Evolutionary conservation across 1,139 yeast species (phyloP), one percentile per base, ranked within the genome.

Genomic region (Debaryomyces subglobosus): DNA sequence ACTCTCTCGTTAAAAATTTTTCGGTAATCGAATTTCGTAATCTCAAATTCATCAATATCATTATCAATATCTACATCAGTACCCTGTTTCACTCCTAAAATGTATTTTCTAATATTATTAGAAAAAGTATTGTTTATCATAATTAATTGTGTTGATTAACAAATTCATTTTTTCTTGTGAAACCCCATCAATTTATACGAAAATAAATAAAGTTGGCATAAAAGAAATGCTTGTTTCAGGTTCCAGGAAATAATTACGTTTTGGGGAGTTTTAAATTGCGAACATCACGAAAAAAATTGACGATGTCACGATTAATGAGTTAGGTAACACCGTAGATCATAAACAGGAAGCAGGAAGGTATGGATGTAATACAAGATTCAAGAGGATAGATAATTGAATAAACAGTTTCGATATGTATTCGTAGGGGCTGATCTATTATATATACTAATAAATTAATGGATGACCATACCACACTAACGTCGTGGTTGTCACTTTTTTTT

Each of bases 11-110:
- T n/a, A 15, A 40, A 40, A 1, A 40, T 8, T 1, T n/a, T 29
- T 40, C 27, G 30, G 16, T 18, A 40, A 25, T 40, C 43, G 25
- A 30, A 40, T 29, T 40, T 40, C 24, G 27, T 30, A 23, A 40
- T 40, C 15, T 32, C 23, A 40, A 40, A 30, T 21, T 13, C 20
- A 40, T 18, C 27, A 9, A 30, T 12, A 40, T 32, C 35, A 1
- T 6, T 32, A 7, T 32, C 35, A 32, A 13, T 32, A 15, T 32
- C 35, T 13, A 15, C 15, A 32, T 13, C 35, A 32, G 18, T 13
- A 32, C 15, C 35, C 35, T 32, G 23, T 3, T 40, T 37, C 6
- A 7, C 32, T 9, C 30, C 18, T 13, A 40, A 40, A 29, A 40
- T 40, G 21, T 40, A 29, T 20, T 21, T 18, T 16, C 24, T 18